These are phyloP conservation scores for Chaetomium strumarium DNA, from an alignment of 2,329 filamentous ascomycete genomes.

Conservation along the genomic window DNA sequence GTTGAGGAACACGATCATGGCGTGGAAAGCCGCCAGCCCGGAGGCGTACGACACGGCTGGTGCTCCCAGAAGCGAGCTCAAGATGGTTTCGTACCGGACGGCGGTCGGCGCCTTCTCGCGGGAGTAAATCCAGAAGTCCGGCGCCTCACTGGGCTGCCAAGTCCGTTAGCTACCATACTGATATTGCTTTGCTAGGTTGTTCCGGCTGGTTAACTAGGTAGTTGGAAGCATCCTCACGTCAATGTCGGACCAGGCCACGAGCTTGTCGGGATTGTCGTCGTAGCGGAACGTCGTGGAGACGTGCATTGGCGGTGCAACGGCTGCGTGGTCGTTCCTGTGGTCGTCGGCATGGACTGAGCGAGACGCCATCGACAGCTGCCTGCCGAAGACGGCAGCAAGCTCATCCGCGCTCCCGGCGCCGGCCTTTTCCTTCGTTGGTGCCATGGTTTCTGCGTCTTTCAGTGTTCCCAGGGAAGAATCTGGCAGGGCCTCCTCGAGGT, in stretches of 20 bases:
- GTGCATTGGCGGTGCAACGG: conserved; percentile 85
- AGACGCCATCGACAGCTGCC: conserved; percentile 55
- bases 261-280: conserved; percentile 58
- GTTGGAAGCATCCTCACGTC: conserved; percentile 43
- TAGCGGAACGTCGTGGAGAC: conserved; percentile 91
- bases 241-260: conserved; percentile 47
- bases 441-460: neutral
- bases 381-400: conserved; percentile 28
- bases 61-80: conserved; percentile 65
- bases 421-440: conserved; percentile 1
- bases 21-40: conserved; percentile 84
- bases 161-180: neutral
- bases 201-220: neutral
- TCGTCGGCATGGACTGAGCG: conserved; percentile 79
- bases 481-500: neutral
- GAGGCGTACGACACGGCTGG: conserved; percentile 73
- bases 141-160: conserved; percentile 42
- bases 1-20: conserved; percentile 75
- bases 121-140: conserved; percentile 71
- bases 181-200: too few species aligned
- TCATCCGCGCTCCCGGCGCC: neutral
- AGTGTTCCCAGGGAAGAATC: neutral
- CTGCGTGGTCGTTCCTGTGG: conserved; percentile 63
- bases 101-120: conserved; percentile 72
- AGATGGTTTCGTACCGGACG: conserved; percentile 77